Conservation (phyloP, 305 asterid species). For the Coffea humblotiana region DNA sequence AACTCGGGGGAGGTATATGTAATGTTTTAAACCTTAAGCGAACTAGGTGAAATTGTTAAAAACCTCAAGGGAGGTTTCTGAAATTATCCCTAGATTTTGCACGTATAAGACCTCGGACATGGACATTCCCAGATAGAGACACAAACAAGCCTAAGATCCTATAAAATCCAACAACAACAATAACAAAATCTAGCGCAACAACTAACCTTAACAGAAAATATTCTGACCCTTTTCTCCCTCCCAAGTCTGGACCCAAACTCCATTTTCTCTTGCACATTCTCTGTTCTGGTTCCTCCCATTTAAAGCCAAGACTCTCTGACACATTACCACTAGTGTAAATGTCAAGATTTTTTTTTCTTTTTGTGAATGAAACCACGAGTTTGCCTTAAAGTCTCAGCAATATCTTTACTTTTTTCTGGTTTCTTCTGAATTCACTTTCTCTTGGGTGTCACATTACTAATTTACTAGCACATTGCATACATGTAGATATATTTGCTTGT, state of each 20-base stretch:
- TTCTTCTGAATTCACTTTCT: constrained; percentile 43
- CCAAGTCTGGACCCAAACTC: constrained; percentile 14
- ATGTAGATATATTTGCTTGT: neutral
- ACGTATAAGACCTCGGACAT: neutral
- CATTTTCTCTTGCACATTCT: constrained; percentile 13
- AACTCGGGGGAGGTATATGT: too few species aligned
- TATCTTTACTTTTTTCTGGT: constrained; percentile 29
- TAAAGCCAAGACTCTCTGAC: constrained; percentile 46
- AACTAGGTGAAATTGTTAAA: too few species aligned
- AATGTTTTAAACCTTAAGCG: too few species aligned
- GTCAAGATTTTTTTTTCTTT: constrained; percentile 41
- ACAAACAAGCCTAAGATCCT: constrained; percentile 39
- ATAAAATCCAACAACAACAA: constrained; percentile 13
- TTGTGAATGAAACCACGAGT: constrained; percentile 38
- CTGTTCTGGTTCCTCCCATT: constrained; percentile 51
- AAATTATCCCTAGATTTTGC: too few species aligned
- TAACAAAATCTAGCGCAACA: constrained; percentile 20
- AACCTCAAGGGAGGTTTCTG: too few species aligned
- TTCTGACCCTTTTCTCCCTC: constrained; percentile 15
- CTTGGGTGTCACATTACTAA: neutral
- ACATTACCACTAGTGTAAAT: constrained; percentile 42
- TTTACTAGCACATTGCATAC: constrained; percentile 18
- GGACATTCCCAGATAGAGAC: constrained; percentile 23
- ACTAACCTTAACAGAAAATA: constrained; percentile 22
- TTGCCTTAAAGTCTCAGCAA: constrained; percentile 67